These are phyloP conservation scores for Phytophthora gonapodyides DNA, from an alignment of 352 stramenopile genomes.

Conservation along the genomic window DNA sequence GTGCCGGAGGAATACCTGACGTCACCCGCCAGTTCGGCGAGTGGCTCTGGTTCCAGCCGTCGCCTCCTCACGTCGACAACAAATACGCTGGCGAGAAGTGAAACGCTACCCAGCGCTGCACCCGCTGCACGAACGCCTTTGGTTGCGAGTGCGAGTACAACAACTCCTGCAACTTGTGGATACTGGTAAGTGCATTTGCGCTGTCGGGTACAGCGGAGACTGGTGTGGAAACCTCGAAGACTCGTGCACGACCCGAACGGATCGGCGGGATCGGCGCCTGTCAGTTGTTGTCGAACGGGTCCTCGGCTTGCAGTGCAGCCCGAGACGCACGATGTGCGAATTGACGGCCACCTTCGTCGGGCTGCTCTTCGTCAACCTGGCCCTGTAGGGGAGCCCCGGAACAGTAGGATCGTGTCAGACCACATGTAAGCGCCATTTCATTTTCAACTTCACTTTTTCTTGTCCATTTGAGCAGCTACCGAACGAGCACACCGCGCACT, in stretches of 20 bases:
- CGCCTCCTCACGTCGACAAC: too few species aligned
- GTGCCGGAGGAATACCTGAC: too few species aligned
- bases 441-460: too few species aligned
- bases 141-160: slow-evolving; percentile 63
- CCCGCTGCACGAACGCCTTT: slow-evolving; percentile 53
- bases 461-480: too few species aligned
- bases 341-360: too few species aligned
- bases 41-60: too few species aligned
- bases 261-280: slow-evolving; percentile 49
- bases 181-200: slow-evolving; percentile 61
- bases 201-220: slow-evolving; percentile 47
- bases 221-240: slow-evolving; percentile 59
- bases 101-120: slow-evolving; percentile 54
- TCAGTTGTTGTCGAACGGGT: slow-evolving; percentile 49
- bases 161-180: slow-evolving; percentile 57
- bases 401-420: too few species aligned
- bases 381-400: too few species aligned
- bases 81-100: slow-evolving; percentile 46
- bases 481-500: too few species aligned
- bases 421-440: too few species aligned
- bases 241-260: slow-evolving; percentile 45
- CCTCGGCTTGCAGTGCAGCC: slow-evolving; percentile 45
- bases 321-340: slow-evolving; percentile 44
- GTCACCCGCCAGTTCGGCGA: too few species aligned
- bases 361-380: too few species aligned